These are phyloP conservation scores for Leccinum idahoense DNA, from an alignment of 1,284 basidiomycete genomes.

Conservation along the genomic window DNA sequence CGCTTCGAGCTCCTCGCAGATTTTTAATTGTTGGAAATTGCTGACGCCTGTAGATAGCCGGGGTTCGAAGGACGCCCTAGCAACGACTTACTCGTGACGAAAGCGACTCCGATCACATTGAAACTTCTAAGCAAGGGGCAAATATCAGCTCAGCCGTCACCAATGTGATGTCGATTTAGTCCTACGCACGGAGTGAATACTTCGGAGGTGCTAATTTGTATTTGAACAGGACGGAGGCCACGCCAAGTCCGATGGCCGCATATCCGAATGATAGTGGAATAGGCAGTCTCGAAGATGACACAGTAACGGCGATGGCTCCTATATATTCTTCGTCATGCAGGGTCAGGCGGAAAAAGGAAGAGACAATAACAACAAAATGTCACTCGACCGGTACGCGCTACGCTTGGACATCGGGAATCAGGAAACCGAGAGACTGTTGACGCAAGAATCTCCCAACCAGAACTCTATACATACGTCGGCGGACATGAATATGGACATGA, in stretches of 20 bases:
- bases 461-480: constrained; percentile 29
- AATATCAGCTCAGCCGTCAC: neutral
- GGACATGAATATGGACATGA: constrained; percentile 5
- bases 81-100: neutral
- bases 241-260: neutral
- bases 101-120: constrained; percentile 1
- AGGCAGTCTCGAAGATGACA: neutral
- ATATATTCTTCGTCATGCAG: neutral
- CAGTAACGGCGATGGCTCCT: neutral
- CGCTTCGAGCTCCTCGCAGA: no score
- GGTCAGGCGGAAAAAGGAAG: neutral
- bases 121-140: neutral
- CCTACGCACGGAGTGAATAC: constrained; percentile 6
- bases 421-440: constrained; percentile 35
- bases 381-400: constrained; percentile 24
- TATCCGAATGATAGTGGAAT: constrained; percentile 4
- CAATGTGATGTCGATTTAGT: neutral
- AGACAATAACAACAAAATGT: neutral
- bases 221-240: constrained; percentile 2
- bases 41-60: neutral
- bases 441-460: constrained; percentile 62
- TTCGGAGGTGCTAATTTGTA: constrained; percentile 2
- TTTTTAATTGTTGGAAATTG: neutral
- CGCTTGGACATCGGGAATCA: constrained; percentile 18
- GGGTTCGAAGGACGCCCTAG: no score